Evolutionary conservation across 139 green algal species (phyloP).

Genomic region (Limnomonas spitsbergensis): DNA sequence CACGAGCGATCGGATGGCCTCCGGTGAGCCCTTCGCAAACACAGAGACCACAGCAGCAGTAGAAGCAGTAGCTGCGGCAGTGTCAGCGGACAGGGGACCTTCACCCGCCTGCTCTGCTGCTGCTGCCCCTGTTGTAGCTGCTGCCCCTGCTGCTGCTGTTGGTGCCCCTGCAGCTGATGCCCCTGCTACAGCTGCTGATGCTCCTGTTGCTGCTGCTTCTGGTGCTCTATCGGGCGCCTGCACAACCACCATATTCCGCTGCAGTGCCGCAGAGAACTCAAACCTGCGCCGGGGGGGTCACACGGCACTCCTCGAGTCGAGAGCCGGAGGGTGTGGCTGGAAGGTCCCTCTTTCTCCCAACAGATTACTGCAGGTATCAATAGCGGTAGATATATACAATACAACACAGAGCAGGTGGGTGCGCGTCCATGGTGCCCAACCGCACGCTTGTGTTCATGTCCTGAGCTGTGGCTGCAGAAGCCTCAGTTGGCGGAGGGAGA

Average conservation of each 20-base stretch:
- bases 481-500: too few relatives aligned
- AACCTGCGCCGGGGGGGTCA: slow-evolving; percentile 58
- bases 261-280: slow-evolving; percentile 59
- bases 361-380: neutral
- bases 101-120: neutral
- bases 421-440: too few relatives aligned
- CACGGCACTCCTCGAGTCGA: slow-evolving; percentile 11
- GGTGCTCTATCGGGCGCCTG: slow-evolving; percentile 31
- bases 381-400: too few relatives aligned
- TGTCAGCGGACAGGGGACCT: slow-evolving; percentile 1
- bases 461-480: too few relatives aligned
- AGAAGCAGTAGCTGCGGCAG: neutral
- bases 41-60: neutral
- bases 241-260: slow-evolving; percentile 66
- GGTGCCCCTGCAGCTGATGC: too few relatives aligned
- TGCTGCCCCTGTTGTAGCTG: too few relatives aligned
- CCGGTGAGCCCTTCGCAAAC: slow-evolving; percentile 50
- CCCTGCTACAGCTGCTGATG: neutral
- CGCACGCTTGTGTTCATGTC: too few relatives aligned
- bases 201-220: neutral
- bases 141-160: too few relatives aligned
- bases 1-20: slow-evolving; percentile 52
- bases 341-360: neutral
- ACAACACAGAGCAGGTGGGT: slow-evolving; percentile 4
- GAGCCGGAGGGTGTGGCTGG: too few relatives aligned